Evolutionary conservation across 1,284 basidiomycete species (phyloP), one percentile per base, ranked within the genome.

Genomic region (Malassezia restricta): DNA sequence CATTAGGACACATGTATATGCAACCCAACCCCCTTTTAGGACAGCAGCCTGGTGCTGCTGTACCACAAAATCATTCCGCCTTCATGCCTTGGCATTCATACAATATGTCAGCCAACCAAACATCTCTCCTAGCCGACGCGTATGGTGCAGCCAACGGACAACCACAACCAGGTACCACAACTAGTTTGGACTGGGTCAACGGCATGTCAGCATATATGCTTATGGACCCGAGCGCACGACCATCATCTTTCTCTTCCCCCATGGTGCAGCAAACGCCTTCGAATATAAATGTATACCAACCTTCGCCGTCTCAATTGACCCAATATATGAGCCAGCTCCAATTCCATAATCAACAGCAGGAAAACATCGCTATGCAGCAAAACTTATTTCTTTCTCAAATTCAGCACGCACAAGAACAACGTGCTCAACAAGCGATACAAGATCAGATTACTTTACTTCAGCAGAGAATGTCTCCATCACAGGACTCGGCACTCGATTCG

Each of bases 61-160:
- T 24, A 24, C 33, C 33, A 12, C 11, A 35, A 11, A 15, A 32
- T n/a, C n/a, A 29, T 2, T 28, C 46, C 3, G 53, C 40, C 15
- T 40, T 46, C 28, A 32, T 46, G 35, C 32, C 44, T n/a, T 55
- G 53, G 53, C 35, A 49, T 2, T 17, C 27, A 12, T 28, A 20
- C 27, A 30, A 33, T 29, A 29, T 17, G n/a, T 42, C 29, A n/a
- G 41, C 39, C 15, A 42, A 15, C 28, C 15, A 14, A 8, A 24
- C 30, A 11, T 30, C 12, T 6, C 14, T 37, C 1, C 41, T 49
- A 17, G 49, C 53, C 8, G 53, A 49, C 33, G 53, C 53, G 8
- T 55, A 55, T 17, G 53, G 53, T 14, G 53, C 53, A 28, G 33
- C 53, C 7, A 47, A 55, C 38, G 53, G 53, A 15, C 53, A 55